phyloP scores from a whole-genome alignment of 768 basidiomycete genomes.

The Lactifluus hygrophoroides region DNA sequence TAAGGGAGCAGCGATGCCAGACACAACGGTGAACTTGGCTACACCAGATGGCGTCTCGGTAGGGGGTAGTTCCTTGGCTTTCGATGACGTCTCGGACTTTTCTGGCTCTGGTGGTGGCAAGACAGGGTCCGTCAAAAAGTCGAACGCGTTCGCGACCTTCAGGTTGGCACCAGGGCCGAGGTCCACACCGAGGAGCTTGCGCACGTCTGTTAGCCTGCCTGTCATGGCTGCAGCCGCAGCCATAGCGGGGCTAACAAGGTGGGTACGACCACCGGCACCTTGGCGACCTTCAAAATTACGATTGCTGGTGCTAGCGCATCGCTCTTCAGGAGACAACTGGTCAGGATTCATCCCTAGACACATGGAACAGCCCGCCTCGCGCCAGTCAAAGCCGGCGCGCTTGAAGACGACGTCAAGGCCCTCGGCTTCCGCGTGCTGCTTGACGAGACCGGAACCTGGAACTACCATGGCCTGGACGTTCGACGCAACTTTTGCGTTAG shows the following conservation, averaged over 20 bases:
- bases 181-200: slow-evolving; percentile 38
- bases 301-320: slow-evolving; percentile 58
- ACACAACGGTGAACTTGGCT: slow-evolving; percentile 40
- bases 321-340: slow-evolving; percentile 46
- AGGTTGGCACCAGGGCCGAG: slow-evolving; percentile 35
- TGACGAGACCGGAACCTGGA: slow-evolving; percentile 57
- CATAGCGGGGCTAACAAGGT: slow-evolving; percentile 60
- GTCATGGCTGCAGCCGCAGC: slow-evolving; percentile 56
- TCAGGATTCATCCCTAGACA: slow-evolving; percentile 67
- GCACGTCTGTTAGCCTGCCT: slow-evolving; percentile 49
- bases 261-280: slow-evolving; percentile 54
- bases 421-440: slow-evolving; percentile 58
- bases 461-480: slow-evolving; percentile 56
- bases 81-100: slow-evolving; percentile 22
- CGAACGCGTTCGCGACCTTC: slow-evolving; percentile 61
- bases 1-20: slow-evolving; percentile 47
- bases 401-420: slow-evolving; percentile 55
- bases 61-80: slow-evolving; percentile 23
- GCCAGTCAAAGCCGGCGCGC: slow-evolving; percentile 60
- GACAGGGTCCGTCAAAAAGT: slow-evolving; percentile 66
- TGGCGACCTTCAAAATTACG: slow-evolving; percentile 60
- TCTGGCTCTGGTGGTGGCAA: slow-evolving; percentile 33
- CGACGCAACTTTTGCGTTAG: slow-evolving; percentile 43
- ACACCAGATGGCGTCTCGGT: slow-evolving; percentile 26
- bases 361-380: slow-evolving; percentile 66